Evolutionary conservation across 2,329 filamentous ascomycete genomes (phyloP).

Genomic region (Xylaria sp.): DNA sequence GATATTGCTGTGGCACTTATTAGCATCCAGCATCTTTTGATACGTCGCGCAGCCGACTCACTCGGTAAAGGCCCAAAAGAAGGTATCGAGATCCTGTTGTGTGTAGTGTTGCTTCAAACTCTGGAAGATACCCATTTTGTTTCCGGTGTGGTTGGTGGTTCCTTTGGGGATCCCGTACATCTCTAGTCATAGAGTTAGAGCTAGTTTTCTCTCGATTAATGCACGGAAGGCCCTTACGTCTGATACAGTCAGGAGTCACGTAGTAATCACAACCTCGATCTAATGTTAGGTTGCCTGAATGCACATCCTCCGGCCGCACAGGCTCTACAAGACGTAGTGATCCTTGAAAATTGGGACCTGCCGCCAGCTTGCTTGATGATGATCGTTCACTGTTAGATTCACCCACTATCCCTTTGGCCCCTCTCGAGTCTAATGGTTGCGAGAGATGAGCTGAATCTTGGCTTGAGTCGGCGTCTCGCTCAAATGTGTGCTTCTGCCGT

Average conservation of each 20-base stretch:
- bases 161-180: conserved; percentile 54
- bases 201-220: neutral
- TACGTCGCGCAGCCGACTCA: conserved; percentile 23
- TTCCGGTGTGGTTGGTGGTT: conserved; percentile 48
- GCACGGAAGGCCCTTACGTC: conserved; percentile 38
- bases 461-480: conserved; percentile 17
- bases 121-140: conserved; percentile 58
- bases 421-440: conserved; percentile 27
- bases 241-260: conserved; percentile 46
- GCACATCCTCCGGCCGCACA: conserved; percentile 38
- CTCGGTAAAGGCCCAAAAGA: conserved; percentile 50
- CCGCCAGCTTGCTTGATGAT: conserved; percentile 28
- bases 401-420: conserved; percentile 34
- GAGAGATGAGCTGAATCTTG: neutral
- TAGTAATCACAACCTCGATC: conserved; percentile 45
- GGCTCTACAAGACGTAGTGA: conserved; percentile 42
- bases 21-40: neutral
- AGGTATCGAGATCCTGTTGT: conserved; percentile 54
- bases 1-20: conserved; percentile 46
- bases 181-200: conserved; percentile 19
- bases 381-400: conserved; percentile 32
- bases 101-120: conserved; percentile 55
- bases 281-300: conserved; percentile 42
- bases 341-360: conserved; percentile 36
- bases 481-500: conserved; percentile 40